A percentile compares a stretch with the other conserved stretches of the same genome.
These are phyloP conservation scores for Salix suchowensis DNA, from an alignment of 345 rosid species.

Conservation along the genomic window DNA sequence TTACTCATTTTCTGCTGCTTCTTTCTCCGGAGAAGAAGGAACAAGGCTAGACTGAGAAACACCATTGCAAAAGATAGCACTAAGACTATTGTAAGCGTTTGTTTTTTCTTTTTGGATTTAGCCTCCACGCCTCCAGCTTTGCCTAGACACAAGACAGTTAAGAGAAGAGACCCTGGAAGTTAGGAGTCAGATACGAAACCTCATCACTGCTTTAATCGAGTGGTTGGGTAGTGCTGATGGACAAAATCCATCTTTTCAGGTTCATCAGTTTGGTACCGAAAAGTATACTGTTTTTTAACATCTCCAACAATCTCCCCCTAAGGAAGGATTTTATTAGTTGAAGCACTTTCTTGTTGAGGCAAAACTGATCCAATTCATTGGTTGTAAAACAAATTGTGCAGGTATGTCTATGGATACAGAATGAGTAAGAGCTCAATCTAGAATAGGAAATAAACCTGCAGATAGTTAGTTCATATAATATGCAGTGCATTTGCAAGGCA, in stretches of 20 bases:
- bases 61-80: not conserved
- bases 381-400: not conserved
- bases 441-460: not conserved
- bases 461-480: not conserved
- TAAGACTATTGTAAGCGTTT: not conserved
- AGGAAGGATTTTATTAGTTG: too few relatives aligned
- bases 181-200: not conserved
- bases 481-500: not conserved
- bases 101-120: not conserved
- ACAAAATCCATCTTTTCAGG: not conserved
- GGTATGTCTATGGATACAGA: not conserved
- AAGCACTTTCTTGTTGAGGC: too few relatives aligned
- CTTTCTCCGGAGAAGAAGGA: not conserved
- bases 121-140: not conserved
- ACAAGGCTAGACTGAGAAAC: not conserved
- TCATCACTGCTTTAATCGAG: not conserved
- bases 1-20: not conserved
- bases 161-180: not conserved
- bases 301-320: too few relatives aligned
- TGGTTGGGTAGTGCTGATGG: not conserved
- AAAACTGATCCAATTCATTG: not conserved
- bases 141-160: not conserved
- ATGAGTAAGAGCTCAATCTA: not conserved
- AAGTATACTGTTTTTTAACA: too few relatives aligned
- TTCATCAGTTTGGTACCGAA: too few relatives aligned